Evolutionary conservation across 768 basidiomycete genomes (phyloP).

Genomic region (Suillus plorans): DNA sequence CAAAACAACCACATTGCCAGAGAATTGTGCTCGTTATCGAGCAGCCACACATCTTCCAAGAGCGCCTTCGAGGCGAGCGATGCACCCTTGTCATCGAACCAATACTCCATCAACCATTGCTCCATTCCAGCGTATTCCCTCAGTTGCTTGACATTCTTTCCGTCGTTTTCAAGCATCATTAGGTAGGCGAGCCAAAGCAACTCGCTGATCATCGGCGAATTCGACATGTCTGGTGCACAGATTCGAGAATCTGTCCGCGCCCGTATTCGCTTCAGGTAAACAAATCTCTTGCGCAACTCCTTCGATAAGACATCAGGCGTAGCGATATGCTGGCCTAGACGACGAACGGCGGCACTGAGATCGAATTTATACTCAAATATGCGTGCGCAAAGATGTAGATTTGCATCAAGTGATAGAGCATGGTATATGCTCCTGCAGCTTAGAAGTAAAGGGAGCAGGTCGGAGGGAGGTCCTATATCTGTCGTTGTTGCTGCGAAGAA

Average conservation of each 20-base stretch:
- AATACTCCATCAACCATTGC: conserved; percentile 63
- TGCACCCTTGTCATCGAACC: conserved; percentile 60
- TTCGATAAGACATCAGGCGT: conserved; percentile 48
- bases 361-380: conserved; percentile 75
- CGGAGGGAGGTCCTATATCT: conserved; percentile 61
- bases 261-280: conserved; percentile 56
- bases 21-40: conserved; percentile 48
- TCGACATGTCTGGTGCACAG: conserved; percentile 24
- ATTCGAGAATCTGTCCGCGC: conserved; percentile 27
- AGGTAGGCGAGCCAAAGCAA: conserved; percentile 68
- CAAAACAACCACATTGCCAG: conserved; percentile 81
- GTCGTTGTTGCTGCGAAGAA: conserved; percentile 54
- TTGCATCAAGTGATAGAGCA: conserved; percentile 49
- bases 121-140: conserved; percentile 64
- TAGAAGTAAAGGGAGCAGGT: conserved; percentile 54
- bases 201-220: conserved; percentile 25
- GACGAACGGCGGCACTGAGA: conserved; percentile 43
- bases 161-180: conserved; percentile 82
- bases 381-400: conserved; percentile 70
- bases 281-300: conserved; percentile 66
- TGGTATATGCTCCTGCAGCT: conserved; percentile 49
- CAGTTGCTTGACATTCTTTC: conserved; percentile 69
- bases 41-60: conserved; percentile 54
- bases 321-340: conserved; percentile 43
- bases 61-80: conserved; percentile 48